Base-by-base conservation (phyloP, 331 rosid species). In the Pyracantha coccinea region DNA sequence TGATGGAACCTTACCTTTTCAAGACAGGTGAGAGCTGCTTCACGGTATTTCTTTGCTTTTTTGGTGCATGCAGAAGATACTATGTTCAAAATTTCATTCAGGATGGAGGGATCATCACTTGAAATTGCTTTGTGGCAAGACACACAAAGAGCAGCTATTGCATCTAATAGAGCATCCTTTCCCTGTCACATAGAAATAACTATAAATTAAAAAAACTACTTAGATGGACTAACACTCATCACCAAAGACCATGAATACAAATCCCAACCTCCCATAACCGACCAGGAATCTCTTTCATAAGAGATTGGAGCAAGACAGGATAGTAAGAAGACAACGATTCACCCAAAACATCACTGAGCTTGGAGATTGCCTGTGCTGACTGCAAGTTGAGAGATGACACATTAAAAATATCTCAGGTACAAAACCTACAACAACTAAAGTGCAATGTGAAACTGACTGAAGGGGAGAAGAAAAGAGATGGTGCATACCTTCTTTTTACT, bases 331-430 rank as follows among this genome's bases (percentile, higher is more conserved):
- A 84, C 81, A 92, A 81, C 71, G 97, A 88, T 71, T 94, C 99
- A 50, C 91, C 99, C 87, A 94, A 87, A 83, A 90, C 96, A 72
- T 94, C 99, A 86, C 97, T 77, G 70, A 92, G 97, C 85, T 78
- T 94, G 81, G 86, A 82, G 75, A 92, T 89, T 75, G 99, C 97
- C 81, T 60, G 89, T 38, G 93, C 99, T 67, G 97, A 87, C 99
- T 94, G 88, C 86, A 87, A 50, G 75, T 70, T 71, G 52, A 61
- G 72, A 67, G 29, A 25, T 60, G 35, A 25, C 20, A 27, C 66
- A 6, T 27, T 13, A 60, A 60, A 27, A 60, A 60, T 5, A 60
- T 25, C 21, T 50, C 73, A 47, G 15, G 60, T 25, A 47, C 20
- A 66, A 19, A 38, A 54, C 24, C 38, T 15, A 53, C 61, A 74